Conservation (phyloP, 75 land plant genomes). For the Ceratopteris richardii region DNA sequence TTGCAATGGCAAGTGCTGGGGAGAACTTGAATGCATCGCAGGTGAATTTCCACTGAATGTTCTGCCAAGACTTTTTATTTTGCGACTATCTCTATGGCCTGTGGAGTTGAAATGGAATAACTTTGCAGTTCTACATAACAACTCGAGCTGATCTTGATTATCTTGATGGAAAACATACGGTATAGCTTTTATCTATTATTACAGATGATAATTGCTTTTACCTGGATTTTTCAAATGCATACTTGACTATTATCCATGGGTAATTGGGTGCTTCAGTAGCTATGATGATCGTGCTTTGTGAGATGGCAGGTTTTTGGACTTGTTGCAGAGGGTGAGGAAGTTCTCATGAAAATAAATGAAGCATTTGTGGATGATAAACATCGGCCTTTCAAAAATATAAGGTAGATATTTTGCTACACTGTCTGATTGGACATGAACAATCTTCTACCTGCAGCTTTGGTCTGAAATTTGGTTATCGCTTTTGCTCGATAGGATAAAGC, state of each 20-base stretch:
- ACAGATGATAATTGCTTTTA: too few relatives aligned
- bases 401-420: too few relatives aligned
- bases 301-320: constrained; percentile 76
- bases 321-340: constrained; percentile 82
- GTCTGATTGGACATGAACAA: too few relatives aligned
- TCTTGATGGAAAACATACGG: constrained; percentile 98
- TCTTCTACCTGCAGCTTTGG: too few relatives aligned
- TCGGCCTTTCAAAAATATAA: constrained; percentile 77
- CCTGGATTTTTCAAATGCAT: too few relatives aligned
- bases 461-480: neutral
- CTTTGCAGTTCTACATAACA: constrained; percentile 81
- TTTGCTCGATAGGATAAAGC: constrained; percentile 57
- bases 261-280: too few relatives aligned
- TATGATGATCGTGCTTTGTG: neutral
- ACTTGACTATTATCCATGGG: too few relatives aligned
- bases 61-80: too few relatives aligned
- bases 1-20: constrained; percentile 98
- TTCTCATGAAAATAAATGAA: constrained; percentile 84
- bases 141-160: constrained; percentile 84
- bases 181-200: constrained; percentile 9
- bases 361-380: constrained; percentile 83
- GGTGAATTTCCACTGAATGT: too few relatives aligned
- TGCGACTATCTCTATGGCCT: too few relatives aligned
- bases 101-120: too few relatives aligned
- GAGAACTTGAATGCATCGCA: constrained; percentile 96